A percentile compares a stretch with the other conserved stretches of the same genome.
Evolutionary conservation across 2,329 filamentous ascomycete species (phyloP).

Genomic region (Hypoxylon sp.): DNA sequence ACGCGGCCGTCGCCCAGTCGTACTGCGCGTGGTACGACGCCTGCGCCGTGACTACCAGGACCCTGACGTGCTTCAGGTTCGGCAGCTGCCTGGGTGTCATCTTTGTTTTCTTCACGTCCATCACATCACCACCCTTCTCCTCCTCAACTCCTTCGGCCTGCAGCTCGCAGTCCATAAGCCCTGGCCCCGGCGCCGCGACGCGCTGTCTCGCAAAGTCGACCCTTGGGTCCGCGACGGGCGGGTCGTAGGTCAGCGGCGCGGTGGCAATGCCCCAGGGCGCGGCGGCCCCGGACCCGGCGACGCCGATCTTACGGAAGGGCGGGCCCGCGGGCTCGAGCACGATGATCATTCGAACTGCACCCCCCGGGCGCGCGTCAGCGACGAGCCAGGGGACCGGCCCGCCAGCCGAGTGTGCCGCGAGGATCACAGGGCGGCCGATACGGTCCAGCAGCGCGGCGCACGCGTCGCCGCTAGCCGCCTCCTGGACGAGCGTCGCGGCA

Average conservation of each 20-base stretch:
- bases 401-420: slow-evolving; percentile 57
- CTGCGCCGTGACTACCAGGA: slow-evolving; percentile 52
- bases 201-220: slow-evolving; percentile 47
- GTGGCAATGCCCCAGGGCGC: slow-evolving; percentile 57
- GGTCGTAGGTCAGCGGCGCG: slow-evolving; percentile 57
- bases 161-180: slow-evolving; percentile 43
- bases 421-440: slow-evolving; percentile 51
- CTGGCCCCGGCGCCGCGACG: slow-evolving; percentile 35
- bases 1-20: slow-evolving; percentile 53
- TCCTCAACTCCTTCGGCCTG: slow-evolving; percentile 48
- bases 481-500: slow-evolving; percentile 42
- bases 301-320: slow-evolving; percentile 54
- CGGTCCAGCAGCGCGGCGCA: slow-evolving; percentile 53
- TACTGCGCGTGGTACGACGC: slow-evolving; percentile 56
- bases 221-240: slow-evolving; percentile 49
- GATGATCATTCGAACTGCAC: slow-evolving; percentile 52
- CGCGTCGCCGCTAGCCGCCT: too few relatives aligned
- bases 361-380: slow-evolving; percentile 52
- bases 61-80: slow-evolving; percentile 47
- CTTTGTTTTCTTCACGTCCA: too few relatives aligned
- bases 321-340: slow-evolving; percentile 57
- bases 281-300: slow-evolving; percentile 48
- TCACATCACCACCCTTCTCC: too few relatives aligned
- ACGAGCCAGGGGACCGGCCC: slow-evolving; percentile 52
- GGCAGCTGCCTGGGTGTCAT: slow-evolving; percentile 45